Evolutionary conservation across 148 eudicot genomes (phyloP).

Genomic region (Rhododendron williamsianum): DNA sequence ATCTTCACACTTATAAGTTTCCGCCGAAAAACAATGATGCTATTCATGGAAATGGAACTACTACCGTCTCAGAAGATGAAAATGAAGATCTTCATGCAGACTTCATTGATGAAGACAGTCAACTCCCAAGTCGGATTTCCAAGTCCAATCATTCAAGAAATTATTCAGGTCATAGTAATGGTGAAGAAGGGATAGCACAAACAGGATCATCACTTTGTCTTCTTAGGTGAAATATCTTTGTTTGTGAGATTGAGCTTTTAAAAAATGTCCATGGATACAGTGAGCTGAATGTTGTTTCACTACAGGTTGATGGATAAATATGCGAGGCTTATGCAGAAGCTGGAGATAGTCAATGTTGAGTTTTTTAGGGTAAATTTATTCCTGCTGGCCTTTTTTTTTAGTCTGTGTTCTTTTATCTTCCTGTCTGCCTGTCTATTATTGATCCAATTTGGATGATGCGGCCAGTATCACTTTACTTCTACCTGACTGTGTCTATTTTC

Average conservation of each 20-base stretch:
- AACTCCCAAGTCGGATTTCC: slow-evolving; percentile 82
- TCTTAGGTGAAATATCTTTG: slow-evolving; percentile 49
- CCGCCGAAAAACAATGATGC: slow-evolving; percentile 23
- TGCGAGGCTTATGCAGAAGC: slow-evolving; percentile 92
- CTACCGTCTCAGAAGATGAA: slow-evolving; percentile 67
- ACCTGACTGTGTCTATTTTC: slow-evolving; percentile 10
- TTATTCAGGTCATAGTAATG: slow-evolving; percentile 50
- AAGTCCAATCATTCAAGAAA: slow-evolving; percentile 37
- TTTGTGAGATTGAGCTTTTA: slow-evolving; percentile 2
- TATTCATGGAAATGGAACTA: slow-evolving; percentile 40
- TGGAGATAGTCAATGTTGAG: slow-evolving; percentile 78
- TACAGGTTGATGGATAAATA: slow-evolving; percentile 93
- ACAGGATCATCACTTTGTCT: slow-evolving; percentile 96
- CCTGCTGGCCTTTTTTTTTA: background rate
- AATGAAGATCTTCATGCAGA: slow-evolving; percentile 98
- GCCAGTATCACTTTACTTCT: slow-evolving; percentile 5
- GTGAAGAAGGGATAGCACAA: slow-evolving; percentile 61
- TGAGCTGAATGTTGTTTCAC: slow-evolving; percentile 22
- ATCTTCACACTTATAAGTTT: slow-evolving; percentile 17
- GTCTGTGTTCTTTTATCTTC: slow-evolving; percentile 1
- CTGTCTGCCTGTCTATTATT: background rate
- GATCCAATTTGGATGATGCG: background rate
- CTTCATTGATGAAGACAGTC: slow-evolving; percentile 98
- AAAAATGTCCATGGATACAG: slow-evolving; percentile 7
- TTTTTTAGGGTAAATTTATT: slow-evolving; percentile 61